Base-by-base conservation (phyloP, 305 asterid species). In the Andrographis paniculata region DNA sequence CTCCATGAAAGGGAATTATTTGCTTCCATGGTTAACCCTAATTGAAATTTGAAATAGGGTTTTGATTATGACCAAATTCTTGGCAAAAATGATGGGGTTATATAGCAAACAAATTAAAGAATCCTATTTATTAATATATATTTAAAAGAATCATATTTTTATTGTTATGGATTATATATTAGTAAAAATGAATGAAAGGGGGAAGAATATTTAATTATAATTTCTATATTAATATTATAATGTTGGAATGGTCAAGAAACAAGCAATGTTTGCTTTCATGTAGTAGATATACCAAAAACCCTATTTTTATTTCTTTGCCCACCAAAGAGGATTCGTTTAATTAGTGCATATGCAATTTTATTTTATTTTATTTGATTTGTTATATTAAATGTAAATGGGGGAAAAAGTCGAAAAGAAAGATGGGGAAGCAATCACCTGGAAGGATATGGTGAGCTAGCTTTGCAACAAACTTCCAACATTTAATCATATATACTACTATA, bases 361-460 rank as follows among this genome's bases (percentile, higher is more conserved):
- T 24, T 3, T 9, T 3, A 24, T 24, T 24, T 4, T 24, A 24
- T 3, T 28, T 39, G 24, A 13, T 44, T 48, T 42, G 31, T 24
- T 3, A 3, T 24, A 53, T 31, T 9, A 10, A 31, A 10, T 18
- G 2, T 23, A 17, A 56, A 40, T 38, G 49, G 31, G 31, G 43
- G n/a, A 55, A 72, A 73, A 82, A 76, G 91, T 78, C 91, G 78
- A 73, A 69, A 73, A 71, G 71, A 71, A 70, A 60, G 73, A 65
- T 70, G 71, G 75, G 79, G 82, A 79, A 71, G 77, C 75, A 77
- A 73, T 80, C 94, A 75, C 83, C 87, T 74, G 73, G 81, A 59
- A 75, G 65, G 87, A 45, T 54, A 76, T 24, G 30, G 77, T 72
- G 17, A 61, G 69, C 71, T 76, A 51, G 58, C 76, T 71, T 66